phyloP scores from a whole-genome alignment of 1,139 yeast genomes.

The Entelexis paramagnoliae region DNA sequence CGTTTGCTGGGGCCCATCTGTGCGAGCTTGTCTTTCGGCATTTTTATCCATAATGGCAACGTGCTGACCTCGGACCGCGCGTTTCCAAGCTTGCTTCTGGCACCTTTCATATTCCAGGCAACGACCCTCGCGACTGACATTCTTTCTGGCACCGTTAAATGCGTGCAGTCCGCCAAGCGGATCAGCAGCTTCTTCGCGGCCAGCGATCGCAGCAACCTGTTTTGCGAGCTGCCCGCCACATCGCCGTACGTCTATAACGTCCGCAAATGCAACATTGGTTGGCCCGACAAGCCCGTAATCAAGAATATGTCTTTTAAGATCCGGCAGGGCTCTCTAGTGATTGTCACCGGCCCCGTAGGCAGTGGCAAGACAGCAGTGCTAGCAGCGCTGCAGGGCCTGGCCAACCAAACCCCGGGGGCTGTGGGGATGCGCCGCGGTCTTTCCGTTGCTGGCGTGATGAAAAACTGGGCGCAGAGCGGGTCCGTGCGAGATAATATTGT shows the following conservation, averaged over 20 bases:
- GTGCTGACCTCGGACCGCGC: background rate
- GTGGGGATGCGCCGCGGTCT: slow-evolving; percentile 33
- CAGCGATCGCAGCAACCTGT: background rate
- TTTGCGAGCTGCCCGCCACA: background rate
- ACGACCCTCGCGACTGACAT: background rate
- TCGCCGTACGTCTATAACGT: background rate
- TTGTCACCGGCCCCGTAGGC: slow-evolving; percentile 61
- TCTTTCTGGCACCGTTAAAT: background rate
- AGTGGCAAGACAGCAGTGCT: slow-evolving; percentile 59
- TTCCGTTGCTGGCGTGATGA: slow-evolving; percentile 35
- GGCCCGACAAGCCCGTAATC: slow-evolving; percentile 3
- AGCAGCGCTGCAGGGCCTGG: slow-evolving; percentile 55
- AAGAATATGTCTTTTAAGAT: slow-evolving; percentile 37
- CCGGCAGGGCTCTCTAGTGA: slow-evolving; percentile 48
- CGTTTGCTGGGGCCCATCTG: background rate
- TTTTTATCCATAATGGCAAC: background rate
- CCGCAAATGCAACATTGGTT: background rate
- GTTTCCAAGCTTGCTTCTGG: background rate
- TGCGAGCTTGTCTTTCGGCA: background rate
- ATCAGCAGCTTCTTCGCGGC: background rate
- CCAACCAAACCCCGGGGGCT: slow-evolving; percentile 45
- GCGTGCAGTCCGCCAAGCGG: background rate
- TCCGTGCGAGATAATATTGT: slow-evolving; percentile 64
- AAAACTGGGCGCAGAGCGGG: slow-evolving; percentile 79
- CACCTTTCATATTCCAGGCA: background rate